Evolutionary conservation across 805 yeast species (phyloP).

Genomic region (Schwanniomyces sp.): DNA sequence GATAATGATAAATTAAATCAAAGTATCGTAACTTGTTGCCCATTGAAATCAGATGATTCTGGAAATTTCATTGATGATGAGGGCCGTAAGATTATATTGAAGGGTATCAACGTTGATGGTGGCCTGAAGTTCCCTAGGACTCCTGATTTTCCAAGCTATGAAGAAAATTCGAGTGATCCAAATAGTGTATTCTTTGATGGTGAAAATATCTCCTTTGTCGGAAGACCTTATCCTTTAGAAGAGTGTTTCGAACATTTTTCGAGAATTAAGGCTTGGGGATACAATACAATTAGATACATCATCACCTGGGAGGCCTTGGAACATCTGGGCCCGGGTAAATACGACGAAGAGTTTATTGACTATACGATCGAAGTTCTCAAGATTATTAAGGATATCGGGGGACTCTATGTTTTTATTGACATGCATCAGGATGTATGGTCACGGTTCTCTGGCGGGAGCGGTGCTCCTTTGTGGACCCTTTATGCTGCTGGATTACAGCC

Average conservation of each 20-base stretch:
- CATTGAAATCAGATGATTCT: constrained; percentile 19
- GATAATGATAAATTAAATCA: neutral
- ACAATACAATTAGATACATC: constrained; percentile 71
- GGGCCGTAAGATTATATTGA: constrained; percentile 62
- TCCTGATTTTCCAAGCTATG: constrained; percentile 50
- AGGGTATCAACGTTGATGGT: constrained; percentile 83
- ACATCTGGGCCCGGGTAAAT: constrained; percentile 80
- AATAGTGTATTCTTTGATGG: constrained; percentile 62
- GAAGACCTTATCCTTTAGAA: constrained; percentile 74
- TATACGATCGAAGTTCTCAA: constrained; percentile 64
- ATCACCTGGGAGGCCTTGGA: constrained; percentile 93
- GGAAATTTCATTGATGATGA: constrained; percentile 60
- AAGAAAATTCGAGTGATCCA: constrained; percentile 33
- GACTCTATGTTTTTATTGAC: constrained; percentile 76
- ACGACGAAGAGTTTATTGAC: constrained; percentile 74
- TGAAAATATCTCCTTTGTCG: constrained; percentile 76
- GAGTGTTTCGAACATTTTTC: constrained; percentile 70
- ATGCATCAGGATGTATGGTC: constrained; percentile 97
- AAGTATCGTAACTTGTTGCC: constrained; percentile 19
- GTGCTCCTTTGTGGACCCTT: constrained; percentile 93
- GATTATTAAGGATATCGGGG: constrained; percentile 61
- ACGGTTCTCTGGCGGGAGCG: constrained; percentile 83
- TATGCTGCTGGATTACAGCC: constrained; percentile 89
- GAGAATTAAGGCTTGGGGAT: constrained; percentile 79
- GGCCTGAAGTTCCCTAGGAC: constrained; percentile 65